Evolutionary conservation across 495 filamentous ascomycete genomes (phyloP), one percentile per base, ranked within the genome.

Genomic region (Parathielavia hyrcaniae): DNA sequence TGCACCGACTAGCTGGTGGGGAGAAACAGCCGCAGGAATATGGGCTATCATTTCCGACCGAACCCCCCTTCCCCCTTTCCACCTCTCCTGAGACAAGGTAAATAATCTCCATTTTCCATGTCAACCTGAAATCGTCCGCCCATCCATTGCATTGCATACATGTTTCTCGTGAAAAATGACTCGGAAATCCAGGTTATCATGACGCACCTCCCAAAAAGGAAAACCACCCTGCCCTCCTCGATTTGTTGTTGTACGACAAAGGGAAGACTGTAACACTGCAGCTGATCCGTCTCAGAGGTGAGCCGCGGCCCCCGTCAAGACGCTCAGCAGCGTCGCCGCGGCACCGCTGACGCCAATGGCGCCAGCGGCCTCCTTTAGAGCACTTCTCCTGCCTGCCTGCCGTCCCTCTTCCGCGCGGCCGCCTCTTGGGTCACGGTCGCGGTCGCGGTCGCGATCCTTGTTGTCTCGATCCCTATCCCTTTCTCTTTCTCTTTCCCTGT

Each of bases 331-430:
- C 16, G 74, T 77, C 10, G 71, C 77, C 0, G 79, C 77, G 4
- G 78, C 78, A 1, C 78, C 75, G 17, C 80, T 77, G 13, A 82
- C 72, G 0, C 78, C 73, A 10, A 75, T 77, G 8, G 75, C 77
- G 5, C 72, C 70, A 9, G 75, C 62, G 14, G 72, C 70, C 44
- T 73, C 71, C 53, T 66, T 66, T 35, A 73, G 65, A 12, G 74
- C 66, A 58, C 69, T 76, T 64, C 68, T 71, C 52, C 67, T 70
- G 6, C n/a, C n/a, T n/a, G 64, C 60, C 9, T 54, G 41, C 22
- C 67, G 64, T 8, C 62, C 60, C 26, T 71, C 70, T 6, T 53
- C 48, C 26, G 69, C 60, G 2, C 65, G 63, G 9, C 73, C 70
- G 9, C 73, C 70, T 13, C 64, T 59, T 12, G 8, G 40, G 14